Base-by-base conservation (phyloP, 352 stramenopile species). In the Phytophthora sansomeana region DNA sequence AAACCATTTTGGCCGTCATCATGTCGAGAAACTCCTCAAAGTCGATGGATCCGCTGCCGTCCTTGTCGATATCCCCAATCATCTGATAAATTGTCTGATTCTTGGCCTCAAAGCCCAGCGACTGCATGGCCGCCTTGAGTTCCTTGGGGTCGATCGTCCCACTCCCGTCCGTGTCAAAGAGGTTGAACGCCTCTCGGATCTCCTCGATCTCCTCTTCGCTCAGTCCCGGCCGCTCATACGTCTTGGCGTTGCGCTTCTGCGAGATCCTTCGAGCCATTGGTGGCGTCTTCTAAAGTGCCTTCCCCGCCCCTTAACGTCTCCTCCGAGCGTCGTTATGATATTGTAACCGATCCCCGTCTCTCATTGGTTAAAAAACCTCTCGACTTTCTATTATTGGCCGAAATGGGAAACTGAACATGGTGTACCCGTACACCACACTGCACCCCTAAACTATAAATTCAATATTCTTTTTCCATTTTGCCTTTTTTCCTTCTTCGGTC, bases 31-130 rank as follows among this genome's bases (percentile, higher is more conserved):
- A 99, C 77, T 99, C 95, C 46, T 97, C 82, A 81, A 99, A 99
- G 77, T 98, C 91, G 68, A 99, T 98, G 43, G 83, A 98, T 26
- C 97, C 97, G 7, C 81, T 97, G 43, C 93, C 92, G 69, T 98
- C 92, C 74, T 98, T 98, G 80, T 99, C 97, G 60, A 98, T 98
- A 67, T 99, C 94, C 4, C 87, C 85, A 55, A 99, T 98, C 89
- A 99, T 98, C 74, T 99, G 97, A 69, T 98, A 97, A 71, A 99
- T 98, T 29, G 97, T 97, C 80, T 99, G 93, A 77, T 99, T 98
- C 80, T 98, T 99, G 47, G 93, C 90, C 72, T 99, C 95, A 63
- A 98, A 99, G 50, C 96, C 97, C 6, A 99, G 80, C 50, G 96
- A 97, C 55, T 97, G 89, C 97, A 99, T 99, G 14, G 94, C 94